phyloP scores from a whole-genome alignment of 108 stramenopile genomes.

The Bacterosira constricta region DNA sequence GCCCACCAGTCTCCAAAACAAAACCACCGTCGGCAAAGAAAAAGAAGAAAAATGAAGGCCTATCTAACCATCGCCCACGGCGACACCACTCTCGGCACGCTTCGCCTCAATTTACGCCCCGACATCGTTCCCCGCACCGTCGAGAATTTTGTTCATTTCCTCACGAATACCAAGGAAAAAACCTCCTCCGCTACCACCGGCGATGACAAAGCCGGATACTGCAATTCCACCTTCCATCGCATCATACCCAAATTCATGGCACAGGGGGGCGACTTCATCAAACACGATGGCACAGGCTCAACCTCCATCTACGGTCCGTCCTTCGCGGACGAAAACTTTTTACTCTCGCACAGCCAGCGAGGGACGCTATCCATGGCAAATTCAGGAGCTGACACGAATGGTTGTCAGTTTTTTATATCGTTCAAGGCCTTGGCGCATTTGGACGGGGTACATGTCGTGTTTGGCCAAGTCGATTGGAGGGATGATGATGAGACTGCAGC shows the following conservation, averaged over 20 bases:
- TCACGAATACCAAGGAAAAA: constrained; percentile 12
- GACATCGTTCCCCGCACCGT: constrained; percentile 52
- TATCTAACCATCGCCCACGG: constrained; percentile 49
- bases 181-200: not conserved
- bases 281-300: constrained; percentile 88
- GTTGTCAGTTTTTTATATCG: constrained; percentile 90
- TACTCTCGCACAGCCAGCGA: constrained; percentile 60
- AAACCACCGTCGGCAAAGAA: too few relatives aligned
- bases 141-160: constrained; percentile 46
- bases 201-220: constrained; percentile 25
- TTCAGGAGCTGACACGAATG: constrained; percentile 86
- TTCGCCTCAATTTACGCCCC: constrained; percentile 45
- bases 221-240: constrained; percentile 84
- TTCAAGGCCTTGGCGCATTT: constrained; percentile 78
- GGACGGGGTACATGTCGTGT: constrained; percentile 93
- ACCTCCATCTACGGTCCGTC: constrained; percentile 62
- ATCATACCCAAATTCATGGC: constrained; percentile 95
- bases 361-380: constrained; percentile 91
- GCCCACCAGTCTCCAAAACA: too few relatives aligned
- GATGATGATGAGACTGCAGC: constrained; percentile 68
- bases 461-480: constrained; percentile 83
- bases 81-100: constrained; percentile 34
- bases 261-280: constrained; percentile 95
- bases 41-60: constrained; percentile 25
- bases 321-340: constrained; percentile 91